A percentile compares a stretch with the other conserved stretches of the same genome.
phyloP scores from a whole-genome alignment of 371 early-diverging fungal genomes.

The Syncephalastrum monosporum region DNA sequence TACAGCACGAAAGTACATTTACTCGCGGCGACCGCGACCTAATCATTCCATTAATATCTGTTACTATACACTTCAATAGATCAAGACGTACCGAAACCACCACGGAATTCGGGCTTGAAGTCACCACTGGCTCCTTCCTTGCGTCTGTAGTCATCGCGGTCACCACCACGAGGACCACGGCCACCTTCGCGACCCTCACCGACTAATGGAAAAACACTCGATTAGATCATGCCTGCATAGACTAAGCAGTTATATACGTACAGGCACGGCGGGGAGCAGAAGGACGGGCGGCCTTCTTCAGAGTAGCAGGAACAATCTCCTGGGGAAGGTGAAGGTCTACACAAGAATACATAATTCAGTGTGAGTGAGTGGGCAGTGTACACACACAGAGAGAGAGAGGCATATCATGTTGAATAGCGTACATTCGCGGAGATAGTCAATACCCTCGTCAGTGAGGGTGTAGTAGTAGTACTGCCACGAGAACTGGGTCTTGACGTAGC shows the following conservation, averaged over 20 bases:
- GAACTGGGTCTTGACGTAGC: constrained; percentile 95
- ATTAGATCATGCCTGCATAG: not conserved
- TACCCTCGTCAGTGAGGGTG: constrained; percentile 97
- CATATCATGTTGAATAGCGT: constrained; percentile 8
- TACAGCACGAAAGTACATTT: constrained; percentile 15
- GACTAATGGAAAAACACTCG: constrained; percentile 15
- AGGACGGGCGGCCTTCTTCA: constrained; percentile 88
- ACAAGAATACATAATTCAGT: constrained; percentile 7
- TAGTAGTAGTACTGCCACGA: constrained; percentile 99
- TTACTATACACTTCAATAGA: not conserved
- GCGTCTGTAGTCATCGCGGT: constrained; percentile 87
- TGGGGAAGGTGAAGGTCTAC: constrained; percentile 91
- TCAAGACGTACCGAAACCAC: constrained; percentile 63
- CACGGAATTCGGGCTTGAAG: constrained; percentile 95
- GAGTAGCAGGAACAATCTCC: constrained; percentile 96
- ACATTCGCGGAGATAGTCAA: constrained; percentile 95
- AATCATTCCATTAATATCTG: not conserved
- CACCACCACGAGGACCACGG: constrained; percentile 65
- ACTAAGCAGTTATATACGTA: constrained; percentile 26
- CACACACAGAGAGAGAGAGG: not conserved
- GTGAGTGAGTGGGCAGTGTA: not conserved
- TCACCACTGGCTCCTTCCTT: constrained; percentile 93
- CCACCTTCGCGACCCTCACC: constrained; percentile 50
- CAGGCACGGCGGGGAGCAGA: constrained; percentile 70
- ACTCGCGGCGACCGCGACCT: constrained; percentile 53